These are phyloP conservation scores for Cryptococcus hybrid DNA, from an alignment of 1,284 basidiomycete genomes.

Conservation along the genomic window DNA sequence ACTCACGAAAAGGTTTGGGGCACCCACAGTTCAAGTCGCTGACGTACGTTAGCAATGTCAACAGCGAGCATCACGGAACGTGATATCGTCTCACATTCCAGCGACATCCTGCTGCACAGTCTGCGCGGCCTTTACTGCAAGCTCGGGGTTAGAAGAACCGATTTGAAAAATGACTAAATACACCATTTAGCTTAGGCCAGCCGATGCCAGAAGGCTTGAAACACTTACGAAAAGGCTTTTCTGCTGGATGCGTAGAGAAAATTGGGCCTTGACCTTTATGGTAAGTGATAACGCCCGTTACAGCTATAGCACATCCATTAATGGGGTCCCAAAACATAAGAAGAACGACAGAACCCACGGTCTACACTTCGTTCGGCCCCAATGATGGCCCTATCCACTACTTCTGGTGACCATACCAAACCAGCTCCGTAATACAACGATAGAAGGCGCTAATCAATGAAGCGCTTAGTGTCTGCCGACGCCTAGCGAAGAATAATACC, in stretches of 20 bases:
- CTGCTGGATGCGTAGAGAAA: slow-evolving; percentile 90
- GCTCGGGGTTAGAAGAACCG: slow-evolving; percentile 81
- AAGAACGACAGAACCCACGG: slow-evolving; percentile 55
- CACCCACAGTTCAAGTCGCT: slow-evolving; percentile 62
- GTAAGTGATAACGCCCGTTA: slow-evolving; percentile 87
- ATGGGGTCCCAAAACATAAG: slow-evolving; percentile 16
- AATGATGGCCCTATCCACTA: slow-evolving; percentile 94
- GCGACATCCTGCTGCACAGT: slow-evolving; percentile 85
- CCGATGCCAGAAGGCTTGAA: background rate
- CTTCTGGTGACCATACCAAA: slow-evolving; percentile 96
- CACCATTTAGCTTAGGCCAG: slow-evolving; percentile 3
- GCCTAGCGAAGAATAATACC: background rate
- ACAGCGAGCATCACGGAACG: background rate
- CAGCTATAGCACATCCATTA: slow-evolving; percentile 54
- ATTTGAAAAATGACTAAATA: slow-evolving; percentile 64
- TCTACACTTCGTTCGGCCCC: slow-evolving; percentile 79
- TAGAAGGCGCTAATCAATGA: slow-evolving; percentile 60
- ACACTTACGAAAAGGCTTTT: slow-evolving; percentile 68
- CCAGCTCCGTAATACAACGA: slow-evolving; percentile 91
- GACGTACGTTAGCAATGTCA: background rate
- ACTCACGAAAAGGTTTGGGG: slow-evolving; percentile 79
- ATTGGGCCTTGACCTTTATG: slow-evolving; percentile 71
- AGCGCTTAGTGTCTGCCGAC: too few relatives aligned
- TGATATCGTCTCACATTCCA: slow-evolving; percentile 58
- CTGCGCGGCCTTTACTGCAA: slow-evolving; percentile 88